These are phyloP conservation scores for Ploettnerulaceae sp. DNA, from an alignment of 2,329 filamentous ascomycete genomes.

Conservation along the genomic window DNA sequence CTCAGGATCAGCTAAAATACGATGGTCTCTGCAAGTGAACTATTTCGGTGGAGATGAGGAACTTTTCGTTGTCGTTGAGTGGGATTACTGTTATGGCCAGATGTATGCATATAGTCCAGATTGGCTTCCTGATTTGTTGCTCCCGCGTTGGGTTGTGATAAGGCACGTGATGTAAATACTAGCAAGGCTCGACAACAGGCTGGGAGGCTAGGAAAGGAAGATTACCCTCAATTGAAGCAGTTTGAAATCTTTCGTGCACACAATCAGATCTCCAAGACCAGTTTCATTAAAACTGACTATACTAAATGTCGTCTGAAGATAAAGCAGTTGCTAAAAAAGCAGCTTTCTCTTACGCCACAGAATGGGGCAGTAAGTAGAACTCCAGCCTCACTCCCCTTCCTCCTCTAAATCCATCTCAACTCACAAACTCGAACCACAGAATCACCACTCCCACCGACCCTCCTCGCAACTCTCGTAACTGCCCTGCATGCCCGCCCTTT, in stretches of 20 bases:
- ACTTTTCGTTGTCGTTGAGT: conserved; percentile 9
- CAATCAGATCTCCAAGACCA: background rate
- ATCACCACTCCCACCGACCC: conserved; percentile 57
- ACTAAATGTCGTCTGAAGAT: conserved; percentile 24
- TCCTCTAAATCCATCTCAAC: background rate
- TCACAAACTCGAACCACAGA: conserved; percentile 39
- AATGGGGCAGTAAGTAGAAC: conserved; percentile 46
- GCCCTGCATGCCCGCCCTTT: conserved; percentile 64
- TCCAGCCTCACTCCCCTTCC: conserved; percentile 1
- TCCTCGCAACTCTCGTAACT: conserved; percentile 61
- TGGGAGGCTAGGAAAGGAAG: too few relatives aligned
- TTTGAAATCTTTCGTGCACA: too few relatives aligned
- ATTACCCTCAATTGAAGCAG: too few relatives aligned
- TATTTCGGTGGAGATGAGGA: background rate
- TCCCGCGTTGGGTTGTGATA: background rate
- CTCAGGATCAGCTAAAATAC: background rate
- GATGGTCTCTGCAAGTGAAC: background rate
- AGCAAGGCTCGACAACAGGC: conserved; percentile 1
- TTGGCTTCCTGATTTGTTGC: background rate
- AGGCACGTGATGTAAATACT: conserved; percentile 1
- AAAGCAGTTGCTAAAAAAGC: conserved; percentile 36
- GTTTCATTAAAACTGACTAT: background rate
- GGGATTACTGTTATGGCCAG: conserved; percentile 9
- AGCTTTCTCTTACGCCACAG: conserved; percentile 41
- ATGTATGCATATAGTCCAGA: too few relatives aligned